Percentiles rank a stretch among this genome's conserved stretches.
Conservation (phyloP, 306 rosid species). For the Dalbergia oliveri region DNA sequence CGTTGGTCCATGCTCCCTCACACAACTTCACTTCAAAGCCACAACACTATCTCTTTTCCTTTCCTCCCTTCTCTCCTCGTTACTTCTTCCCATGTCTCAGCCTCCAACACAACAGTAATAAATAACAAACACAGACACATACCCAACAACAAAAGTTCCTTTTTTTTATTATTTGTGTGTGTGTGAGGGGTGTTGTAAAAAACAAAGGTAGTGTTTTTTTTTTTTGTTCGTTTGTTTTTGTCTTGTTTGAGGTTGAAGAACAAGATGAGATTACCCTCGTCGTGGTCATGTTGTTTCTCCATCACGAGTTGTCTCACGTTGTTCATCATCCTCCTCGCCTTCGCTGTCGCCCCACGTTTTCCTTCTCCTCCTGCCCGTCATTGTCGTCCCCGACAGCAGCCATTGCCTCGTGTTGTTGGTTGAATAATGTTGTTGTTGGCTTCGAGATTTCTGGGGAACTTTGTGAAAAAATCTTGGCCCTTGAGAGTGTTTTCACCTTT, state of each 20-base stretch:
- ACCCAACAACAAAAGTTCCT: neutral
- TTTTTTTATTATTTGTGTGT: neutral
- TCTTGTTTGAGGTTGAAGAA: constrained; percentile 35
- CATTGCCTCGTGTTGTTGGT: constrained; percentile 48
- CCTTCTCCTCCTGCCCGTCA: constrained; percentile 35
- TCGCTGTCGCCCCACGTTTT: constrained; percentile 42
- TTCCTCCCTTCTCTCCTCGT: neutral
- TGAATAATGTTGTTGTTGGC: constrained; percentile 48
- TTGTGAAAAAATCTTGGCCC: constrained; percentile 31
- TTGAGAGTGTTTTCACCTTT: constrained; percentile 45
- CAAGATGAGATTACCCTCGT: constrained; percentile 42
- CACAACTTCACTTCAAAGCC: constrained; percentile 32
- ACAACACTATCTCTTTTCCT: neutral
- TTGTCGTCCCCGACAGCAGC: constrained; percentile 37
- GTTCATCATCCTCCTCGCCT: constrained; percentile 32
- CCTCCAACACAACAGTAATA: neutral
- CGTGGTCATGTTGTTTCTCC: neutral
- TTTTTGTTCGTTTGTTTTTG: neutral
- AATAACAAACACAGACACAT: neutral
- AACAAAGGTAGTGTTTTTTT: neutral
- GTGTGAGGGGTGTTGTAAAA: neutral
- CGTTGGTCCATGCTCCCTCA: neutral
- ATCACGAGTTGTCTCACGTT: constrained; percentile 54
- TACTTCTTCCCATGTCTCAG: constrained; percentile 30
- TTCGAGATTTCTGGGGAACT: constrained; percentile 39